phyloP scores from a whole-genome alignment of 345 rosid species.

The Excoecaria agallocha region DNA sequence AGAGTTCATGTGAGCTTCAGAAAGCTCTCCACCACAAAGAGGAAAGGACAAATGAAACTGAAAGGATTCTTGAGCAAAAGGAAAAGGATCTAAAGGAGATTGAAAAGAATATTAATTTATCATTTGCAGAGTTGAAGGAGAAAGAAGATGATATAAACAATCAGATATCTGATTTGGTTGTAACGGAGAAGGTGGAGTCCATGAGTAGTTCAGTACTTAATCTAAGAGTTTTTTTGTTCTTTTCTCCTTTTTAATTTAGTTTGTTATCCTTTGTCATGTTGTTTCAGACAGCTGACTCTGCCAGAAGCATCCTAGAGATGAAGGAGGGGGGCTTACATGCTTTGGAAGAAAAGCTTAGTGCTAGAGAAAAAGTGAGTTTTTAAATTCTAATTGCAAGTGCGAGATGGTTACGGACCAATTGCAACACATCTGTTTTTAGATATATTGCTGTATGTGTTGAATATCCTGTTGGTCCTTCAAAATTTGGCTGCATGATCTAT shows the following conservation, averaged over 20 bases:
- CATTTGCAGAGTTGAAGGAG: conserved; percentile 48
- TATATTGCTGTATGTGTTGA: background rate
- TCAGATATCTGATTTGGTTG: conserved; percentile 48
- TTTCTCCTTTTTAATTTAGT: conserved; percentile 12
- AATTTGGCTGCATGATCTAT: background rate
- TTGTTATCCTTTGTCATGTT: conserved; percentile 21
- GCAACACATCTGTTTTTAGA: background rate
- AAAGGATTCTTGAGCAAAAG: conserved; percentile 43
- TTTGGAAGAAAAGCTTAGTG: conserved; percentile 63
- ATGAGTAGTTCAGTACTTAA: background rate
- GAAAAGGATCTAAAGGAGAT: conserved; percentile 54
- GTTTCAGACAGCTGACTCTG: conserved; percentile 47
- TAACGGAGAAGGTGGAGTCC: conserved; percentile 60
- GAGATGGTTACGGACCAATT: background rate
- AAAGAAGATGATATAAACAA: conserved; percentile 49
- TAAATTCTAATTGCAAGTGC: conserved; percentile 8
- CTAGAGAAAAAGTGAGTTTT: conserved; percentile 67
- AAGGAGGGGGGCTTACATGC: conserved; percentile 57
- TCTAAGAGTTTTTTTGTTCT: background rate
- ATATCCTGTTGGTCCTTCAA: background rate
- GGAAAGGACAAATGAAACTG: conserved; percentile 52
- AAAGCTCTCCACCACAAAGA: conserved; percentile 52
- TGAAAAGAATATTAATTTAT: conserved; percentile 48
- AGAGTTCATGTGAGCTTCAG: conserved; percentile 47
- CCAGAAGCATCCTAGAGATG: conserved; percentile 37